phyloP scores from a whole-genome alignment of 768 basidiomycete species.

The Favolaschia claudopus region DNA sequence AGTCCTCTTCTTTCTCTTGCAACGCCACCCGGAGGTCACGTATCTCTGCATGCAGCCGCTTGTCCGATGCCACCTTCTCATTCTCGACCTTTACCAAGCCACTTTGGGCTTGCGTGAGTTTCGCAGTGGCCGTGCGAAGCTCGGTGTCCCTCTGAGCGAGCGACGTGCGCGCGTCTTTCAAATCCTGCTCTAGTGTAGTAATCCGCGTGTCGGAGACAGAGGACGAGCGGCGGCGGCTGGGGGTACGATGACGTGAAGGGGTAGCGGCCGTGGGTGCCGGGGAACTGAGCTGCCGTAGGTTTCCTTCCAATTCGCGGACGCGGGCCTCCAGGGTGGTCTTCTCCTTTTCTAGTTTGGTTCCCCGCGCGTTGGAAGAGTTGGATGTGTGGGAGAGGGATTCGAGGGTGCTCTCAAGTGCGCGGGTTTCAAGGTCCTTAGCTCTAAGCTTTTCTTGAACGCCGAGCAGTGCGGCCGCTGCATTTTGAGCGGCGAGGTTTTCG shows the following conservation, averaged over 20 bases:
- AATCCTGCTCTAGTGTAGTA: constrained; percentile 61
- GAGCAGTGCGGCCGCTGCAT: constrained; percentile 56
- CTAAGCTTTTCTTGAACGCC: constrained; percentile 59
- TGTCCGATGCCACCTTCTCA: constrained; percentile 63
- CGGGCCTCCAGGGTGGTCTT: constrained; percentile 63
- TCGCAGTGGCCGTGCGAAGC: constrained; percentile 52
- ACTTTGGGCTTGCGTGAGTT: constrained; percentile 55
- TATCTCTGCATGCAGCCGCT: constrained; percentile 51
- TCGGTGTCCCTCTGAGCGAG: constrained; percentile 54
- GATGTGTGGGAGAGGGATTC: constrained; percentile 63
- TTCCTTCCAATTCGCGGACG: constrained; percentile 64
- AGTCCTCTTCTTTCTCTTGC: constrained; percentile 67
- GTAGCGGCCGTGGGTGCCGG: constrained; percentile 39
- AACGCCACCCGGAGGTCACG: constrained; percentile 51
- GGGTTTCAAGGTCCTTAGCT: constrained; percentile 54
- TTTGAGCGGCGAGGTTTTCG: constrained; percentile 60
- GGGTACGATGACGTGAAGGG: constrained; percentile 39
- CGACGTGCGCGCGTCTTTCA: constrained; percentile 53
- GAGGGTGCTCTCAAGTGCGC: constrained; percentile 64
- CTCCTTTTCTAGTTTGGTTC: constrained; percentile 61
- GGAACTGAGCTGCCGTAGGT: constrained; percentile 42
- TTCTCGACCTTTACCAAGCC: constrained; percentile 64
- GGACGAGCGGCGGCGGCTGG: constrained; percentile 62
- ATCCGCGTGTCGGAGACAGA: constrained; percentile 62
- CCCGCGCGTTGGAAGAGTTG: constrained; percentile 49